phyloP scores from a whole-genome alignment of 805 yeast genomes.

The Saccharomycopsis fibuligera region DNA sequence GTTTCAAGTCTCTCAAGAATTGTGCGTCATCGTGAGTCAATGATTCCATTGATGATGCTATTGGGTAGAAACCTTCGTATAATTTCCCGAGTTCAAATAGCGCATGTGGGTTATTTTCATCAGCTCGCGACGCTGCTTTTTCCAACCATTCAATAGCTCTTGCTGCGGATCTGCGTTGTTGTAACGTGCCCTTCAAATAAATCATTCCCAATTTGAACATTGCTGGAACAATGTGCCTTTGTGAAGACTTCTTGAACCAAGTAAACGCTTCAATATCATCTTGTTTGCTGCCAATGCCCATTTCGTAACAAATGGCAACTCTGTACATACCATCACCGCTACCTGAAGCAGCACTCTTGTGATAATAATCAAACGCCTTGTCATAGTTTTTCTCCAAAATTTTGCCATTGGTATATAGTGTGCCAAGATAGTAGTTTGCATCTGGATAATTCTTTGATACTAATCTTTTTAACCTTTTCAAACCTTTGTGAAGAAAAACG shows the following conservation, averaged over 20 bases:
- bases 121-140: conserved; percentile 41
- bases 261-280: conserved; percentile 43
- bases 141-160: conserved; percentile 47
- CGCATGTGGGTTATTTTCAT: conserved; percentile 45
- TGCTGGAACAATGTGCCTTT: conserved; percentile 54
- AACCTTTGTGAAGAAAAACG: conserved; percentile 49
- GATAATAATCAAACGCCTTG: conserved; percentile 56
- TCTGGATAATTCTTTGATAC: conserved; percentile 46
- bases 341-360: conserved; percentile 50
- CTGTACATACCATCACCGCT: conserved; percentile 61
- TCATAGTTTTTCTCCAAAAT: conserved; percentile 49
- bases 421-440: conserved; percentile 55
- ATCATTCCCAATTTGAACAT: conserved; percentile 73
- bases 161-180: conserved; percentile 33
- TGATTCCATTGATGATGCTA: conserved; percentile 22
- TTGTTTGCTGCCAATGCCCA: conserved; percentile 48
- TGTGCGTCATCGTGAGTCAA: conserved; percentile 26
- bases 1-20: conserved; percentile 31
- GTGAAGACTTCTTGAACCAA: conserved; percentile 56
- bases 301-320: conserved; percentile 64
- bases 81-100: conserved; percentile 50
- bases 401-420: conserved; percentile 46
- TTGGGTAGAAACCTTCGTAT: conserved; percentile 41
- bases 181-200: conserved; percentile 42
- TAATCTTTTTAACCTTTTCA: conserved; percentile 53